Base-by-base conservation (phyloP, 352 stramenopile species). In the Pythium scleroteichum region DNA sequence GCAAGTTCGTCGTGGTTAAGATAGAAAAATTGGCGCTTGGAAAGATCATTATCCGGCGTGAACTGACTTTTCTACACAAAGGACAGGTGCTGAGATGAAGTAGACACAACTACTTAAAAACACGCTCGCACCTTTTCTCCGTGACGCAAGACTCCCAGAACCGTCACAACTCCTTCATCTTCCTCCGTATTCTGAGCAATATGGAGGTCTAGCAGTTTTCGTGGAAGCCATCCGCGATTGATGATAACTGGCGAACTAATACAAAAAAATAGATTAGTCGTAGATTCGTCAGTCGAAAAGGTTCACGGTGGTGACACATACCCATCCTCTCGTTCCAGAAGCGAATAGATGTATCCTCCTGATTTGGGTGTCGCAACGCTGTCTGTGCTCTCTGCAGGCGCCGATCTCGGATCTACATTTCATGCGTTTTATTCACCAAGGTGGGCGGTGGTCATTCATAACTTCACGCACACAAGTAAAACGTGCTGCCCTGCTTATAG, bases 301-400 rank as follows among this genome's bases (percentile, higher is more conserved):
- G 6, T 23, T 40, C 17, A 12, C 45, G 47, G 51, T 32, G 26
- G 16, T 22, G 33, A 46, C 2, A 53, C 75, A 50, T 54, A 91
- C 82, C 82, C 82, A 48, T 87, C 72, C 1, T 86, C 72, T 44
- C 86, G 82, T 39, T 87, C 64, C 38, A 95, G 63, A 3, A 95
- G 62, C 20, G 83, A 90, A 69, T 95, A 95, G 50, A 95, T 79
- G 69, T 94, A 95, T 33, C 86, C 86, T 6, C 86, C 86, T 22
- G 86, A 92, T 42, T 91, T 92, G 13, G 87, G 76, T n/a, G 69
- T 86, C 39, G 80, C 84, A 29, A 92, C 82, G 19, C 72, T 87
- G 66, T 95, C 86, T 35, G 74, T 88, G 14, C 75, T 76, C 29
- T 94, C 84, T 17, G 85, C 83, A 22, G 86, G 86, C 3, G 86